phyloP scores from a whole-genome alignment of 345 rosid genomes.

The Populus tremula region DNA sequence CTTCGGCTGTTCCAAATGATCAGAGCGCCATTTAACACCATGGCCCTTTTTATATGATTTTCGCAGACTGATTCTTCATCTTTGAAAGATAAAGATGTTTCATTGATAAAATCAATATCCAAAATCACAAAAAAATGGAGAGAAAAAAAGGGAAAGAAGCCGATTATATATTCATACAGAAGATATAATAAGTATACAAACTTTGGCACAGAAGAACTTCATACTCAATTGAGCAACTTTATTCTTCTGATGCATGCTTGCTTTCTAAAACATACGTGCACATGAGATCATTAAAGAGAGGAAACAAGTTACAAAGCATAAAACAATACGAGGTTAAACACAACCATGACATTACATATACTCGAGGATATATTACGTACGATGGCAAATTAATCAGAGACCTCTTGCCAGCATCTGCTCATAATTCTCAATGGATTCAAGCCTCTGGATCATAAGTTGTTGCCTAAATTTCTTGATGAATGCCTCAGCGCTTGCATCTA shows the following conservation, averaged over 20 bases:
- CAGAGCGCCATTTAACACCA: no score
- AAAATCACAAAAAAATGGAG: no score
- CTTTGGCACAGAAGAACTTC: neutral
- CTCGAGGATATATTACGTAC: neutral
- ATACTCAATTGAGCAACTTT: neutral
- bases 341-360: neutral
- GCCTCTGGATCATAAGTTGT: conserved; percentile 67
- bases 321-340: neutral
- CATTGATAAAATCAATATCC: no score
- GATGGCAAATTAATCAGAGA: conserved; percentile 22
- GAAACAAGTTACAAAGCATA: neutral
- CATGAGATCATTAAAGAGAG: neutral
- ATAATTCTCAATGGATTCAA: conserved; percentile 69
- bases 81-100: no score
- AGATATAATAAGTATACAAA: no score
- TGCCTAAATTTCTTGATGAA: conserved; percentile 68
- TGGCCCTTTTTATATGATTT: no score
- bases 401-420: conserved; percentile 55
- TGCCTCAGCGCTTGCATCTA: conserved; percentile 70
- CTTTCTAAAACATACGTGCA: neutral
- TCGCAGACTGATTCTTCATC: no score
- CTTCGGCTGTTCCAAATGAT: no score
- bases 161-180: no score
- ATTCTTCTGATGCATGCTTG: neutral
- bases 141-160: no score